These are phyloP conservation scores for Cytospora leucostoma DNA, from an alignment of 2,329 filamentous ascomycete species.

Conservation along the genomic window DNA sequence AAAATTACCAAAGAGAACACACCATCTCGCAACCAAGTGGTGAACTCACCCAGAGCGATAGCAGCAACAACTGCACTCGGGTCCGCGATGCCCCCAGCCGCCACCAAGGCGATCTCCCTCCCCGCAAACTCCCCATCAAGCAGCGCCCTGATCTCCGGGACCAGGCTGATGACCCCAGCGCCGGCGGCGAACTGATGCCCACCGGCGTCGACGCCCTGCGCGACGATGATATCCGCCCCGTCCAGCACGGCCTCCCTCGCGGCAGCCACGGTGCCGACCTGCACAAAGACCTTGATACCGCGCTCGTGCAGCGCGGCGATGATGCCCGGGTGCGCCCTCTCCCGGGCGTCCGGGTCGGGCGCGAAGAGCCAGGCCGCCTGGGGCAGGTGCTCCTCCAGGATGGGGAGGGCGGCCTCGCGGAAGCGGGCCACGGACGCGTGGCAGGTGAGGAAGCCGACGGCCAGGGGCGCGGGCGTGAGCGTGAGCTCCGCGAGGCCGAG, in stretches of 20 bases:
- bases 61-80: constrained; percentile 57
- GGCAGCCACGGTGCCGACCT: constrained; percentile 61
- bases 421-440: constrained; percentile 45
- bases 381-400: constrained; percentile 55
- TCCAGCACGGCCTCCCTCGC: constrained; percentile 51
- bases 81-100: constrained; percentile 62
- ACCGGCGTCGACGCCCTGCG: constrained; percentile 65
- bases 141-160: constrained; percentile 58
- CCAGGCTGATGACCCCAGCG: constrained; percentile 55
- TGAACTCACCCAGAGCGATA: constrained; percentile 52
- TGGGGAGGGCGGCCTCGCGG: constrained; percentile 45
- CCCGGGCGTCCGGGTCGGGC: constrained; percentile 45
- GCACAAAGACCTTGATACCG: constrained; percentile 56
- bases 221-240: constrained; percentile 59
- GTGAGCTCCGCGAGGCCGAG: constrained; percentile 33
- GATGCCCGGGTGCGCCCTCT: constrained; percentile 36
- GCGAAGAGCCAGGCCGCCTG: constrained; percentile 70
- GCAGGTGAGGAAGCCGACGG: constrained; percentile 64
- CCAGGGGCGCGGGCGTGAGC: constrained; percentile 48
- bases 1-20: neutral
- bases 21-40: neutral
- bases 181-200: constrained; percentile 61
- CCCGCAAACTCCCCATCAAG: constrained; percentile 42
- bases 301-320: constrained; percentile 39
- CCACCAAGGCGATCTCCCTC: constrained; percentile 47